Conservation (phyloP, 306 rosid species). For the Vicia sativa region DNA sequence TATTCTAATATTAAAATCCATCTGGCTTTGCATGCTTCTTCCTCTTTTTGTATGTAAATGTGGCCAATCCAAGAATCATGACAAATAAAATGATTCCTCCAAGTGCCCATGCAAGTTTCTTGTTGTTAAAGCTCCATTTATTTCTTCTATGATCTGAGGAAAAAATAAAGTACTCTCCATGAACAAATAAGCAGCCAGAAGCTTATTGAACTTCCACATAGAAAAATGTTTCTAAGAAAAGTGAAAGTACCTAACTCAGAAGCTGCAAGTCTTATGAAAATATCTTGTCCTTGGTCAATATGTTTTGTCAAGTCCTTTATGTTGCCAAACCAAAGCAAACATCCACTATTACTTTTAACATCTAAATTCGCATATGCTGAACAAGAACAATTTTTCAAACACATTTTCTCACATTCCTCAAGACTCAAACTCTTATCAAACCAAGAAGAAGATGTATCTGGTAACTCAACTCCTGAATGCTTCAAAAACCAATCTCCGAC, state of each 20-base stretch:
- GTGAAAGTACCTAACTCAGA: background rate
- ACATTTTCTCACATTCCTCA: constrained; percentile 34
- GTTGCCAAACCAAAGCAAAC: constrained; percentile 43
- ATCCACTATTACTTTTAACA: constrained; percentile 38
- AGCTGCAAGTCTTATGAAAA: constrained; percentile 1
- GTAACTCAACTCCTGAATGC: constrained; percentile 24
- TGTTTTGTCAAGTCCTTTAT: constrained; percentile 36
- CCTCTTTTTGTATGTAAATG: constrained; percentile 5
- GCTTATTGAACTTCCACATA: background rate
- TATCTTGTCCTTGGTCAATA: background rate
- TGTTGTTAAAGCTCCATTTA: background rate
- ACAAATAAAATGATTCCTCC: constrained; percentile 2
- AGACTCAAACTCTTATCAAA: constrained; percentile 23
- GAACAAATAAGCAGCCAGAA: background rate
- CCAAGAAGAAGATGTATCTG: constrained; percentile 31
- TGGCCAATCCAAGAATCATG: background rate
- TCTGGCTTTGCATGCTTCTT: constrained; percentile 5
- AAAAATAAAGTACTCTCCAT: background rate
- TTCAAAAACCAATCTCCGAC: constrained; percentile 2
- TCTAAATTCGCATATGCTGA: constrained; percentile 29
- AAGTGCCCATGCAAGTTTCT: constrained; percentile 11
- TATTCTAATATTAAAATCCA: background rate
- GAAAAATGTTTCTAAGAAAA: background rate
- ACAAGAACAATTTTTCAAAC: constrained; percentile 39
- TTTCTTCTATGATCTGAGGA: background rate